phyloP scores from a whole-genome alignment of 805 yeast species.

The Komagataella pseudopastoris region DNA sequence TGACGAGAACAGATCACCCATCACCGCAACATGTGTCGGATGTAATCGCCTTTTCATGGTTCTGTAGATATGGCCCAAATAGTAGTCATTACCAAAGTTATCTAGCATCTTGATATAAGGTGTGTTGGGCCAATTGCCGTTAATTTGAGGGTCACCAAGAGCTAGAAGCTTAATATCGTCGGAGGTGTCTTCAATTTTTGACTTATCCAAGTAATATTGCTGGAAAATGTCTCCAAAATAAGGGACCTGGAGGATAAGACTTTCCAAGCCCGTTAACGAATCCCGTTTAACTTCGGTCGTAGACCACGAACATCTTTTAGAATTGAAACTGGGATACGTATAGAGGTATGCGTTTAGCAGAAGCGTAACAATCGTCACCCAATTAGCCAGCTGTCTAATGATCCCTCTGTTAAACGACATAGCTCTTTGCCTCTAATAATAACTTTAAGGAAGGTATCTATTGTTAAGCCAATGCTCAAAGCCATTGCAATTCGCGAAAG shows the following conservation, averaged over 20 bases:
- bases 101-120: conserved; percentile 66
- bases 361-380: not conserved
- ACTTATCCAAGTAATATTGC: conserved; percentile 15
- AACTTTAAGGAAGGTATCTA: not conserved
- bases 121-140: conserved; percentile 70
- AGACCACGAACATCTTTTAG: conserved; percentile 52
- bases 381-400: not conserved
- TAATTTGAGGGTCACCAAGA: conserved; percentile 95
- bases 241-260: conserved; percentile 13
- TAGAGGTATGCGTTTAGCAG: conserved; percentile 48
- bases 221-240: conserved; percentile 19
- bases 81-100: conserved; percentile 81
- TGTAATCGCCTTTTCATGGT: conserved; percentile 47
- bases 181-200: conserved; percentile 6
- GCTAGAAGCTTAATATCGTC: conserved; percentile 56
- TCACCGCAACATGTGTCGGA: conserved; percentile 76
- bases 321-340: conserved; percentile 57
- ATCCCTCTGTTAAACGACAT: not conserved
- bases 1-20: conserved; percentile 88
- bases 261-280: conserved; percentile 9
- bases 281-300: conserved; percentile 7
- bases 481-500: not conserved
- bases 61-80: conserved; percentile 69
- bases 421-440: not conserved
- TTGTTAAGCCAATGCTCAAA: not conserved